Percentiles rank a stretch among this genome's conserved stretches.
phyloP scores from a whole-genome alignment of 129 eudicot genomes.

The Daucus carota region DH1_v3.0 NC_030386.2:32048001-32048500 shows the following conservation, averaged over 20 bases:
- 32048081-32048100: conserved; percentile 88
- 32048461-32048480: conserved; percentile 55
- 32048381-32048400: conserved; percentile 76
- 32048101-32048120: conserved; percentile 68
- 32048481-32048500: conserved; percentile 72
- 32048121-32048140: conserved; percentile 74
- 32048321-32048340: conserved; percentile 67
- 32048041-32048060: conserved; percentile 86
- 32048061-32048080: conserved; percentile 91
- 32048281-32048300: conserved; percentile 68
- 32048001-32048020: conserved; percentile 88
- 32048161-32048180: conserved; percentile 75
- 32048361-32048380: conserved; percentile 80
- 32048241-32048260: conserved; percentile 86
- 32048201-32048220: conserved; percentile 81
- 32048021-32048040: conserved; percentile 76
- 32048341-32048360: conserved; percentile 65
- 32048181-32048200: conserved; percentile 93
- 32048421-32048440: conserved; percentile 40
- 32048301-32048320: conserved; percentile 68
- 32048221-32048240: conserved; percentile 75
- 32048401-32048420: conserved; percentile 74
- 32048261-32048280: conserved; percentile 69
- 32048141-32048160: conserved; percentile 71
- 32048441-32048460: conserved; percentile 64